These are phyloP conservation scores for Chloromonas sp. DNA, from an alignment of 163 green algal species.

Conservation along the genomic window DNA sequence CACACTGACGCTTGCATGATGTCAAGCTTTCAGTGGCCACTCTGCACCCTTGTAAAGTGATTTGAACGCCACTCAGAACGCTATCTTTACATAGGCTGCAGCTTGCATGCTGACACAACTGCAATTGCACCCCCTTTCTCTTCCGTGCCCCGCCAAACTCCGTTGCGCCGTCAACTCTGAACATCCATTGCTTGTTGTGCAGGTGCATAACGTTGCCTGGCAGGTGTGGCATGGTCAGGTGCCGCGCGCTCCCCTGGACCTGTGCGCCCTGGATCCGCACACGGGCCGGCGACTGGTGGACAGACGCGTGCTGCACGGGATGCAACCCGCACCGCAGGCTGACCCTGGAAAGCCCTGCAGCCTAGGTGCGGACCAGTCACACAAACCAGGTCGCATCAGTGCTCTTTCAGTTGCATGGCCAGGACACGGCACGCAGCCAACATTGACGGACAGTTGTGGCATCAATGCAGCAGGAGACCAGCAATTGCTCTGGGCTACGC, in stretches of 20 bases:
- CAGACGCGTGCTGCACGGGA: not conserved
- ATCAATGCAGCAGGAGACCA: not conserved
- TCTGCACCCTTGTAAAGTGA: no score
- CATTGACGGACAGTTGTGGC: not conserved
- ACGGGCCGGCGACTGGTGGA: not conserved
- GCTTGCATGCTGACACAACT: not conserved
- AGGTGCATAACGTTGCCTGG: not conserved
- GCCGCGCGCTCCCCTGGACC: not conserved
- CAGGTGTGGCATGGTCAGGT: not conserved
- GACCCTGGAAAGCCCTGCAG: not conserved
- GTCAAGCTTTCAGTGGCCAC: no score
- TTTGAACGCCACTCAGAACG: not conserved
- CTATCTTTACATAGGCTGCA: not conserved
- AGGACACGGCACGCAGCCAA: not conserved
- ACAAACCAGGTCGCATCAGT: not conserved
- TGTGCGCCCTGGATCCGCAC: not conserved
- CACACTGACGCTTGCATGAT: no score
- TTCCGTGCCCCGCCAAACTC: no score
- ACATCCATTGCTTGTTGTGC: not conserved
- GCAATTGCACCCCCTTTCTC: no score
- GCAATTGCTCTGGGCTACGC: not conserved
- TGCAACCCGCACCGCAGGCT: no score
- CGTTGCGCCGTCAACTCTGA: no score
- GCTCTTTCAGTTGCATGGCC: not conserved
- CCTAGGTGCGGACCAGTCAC: not conserved